A percentile compares a stretch with the other conserved stretches of the same genome.
These are phyloP conservation scores for Globisporangium mamillatum DNA, from an alignment of 352 stramenopile species.

Conservation along the genomic window DNA sequence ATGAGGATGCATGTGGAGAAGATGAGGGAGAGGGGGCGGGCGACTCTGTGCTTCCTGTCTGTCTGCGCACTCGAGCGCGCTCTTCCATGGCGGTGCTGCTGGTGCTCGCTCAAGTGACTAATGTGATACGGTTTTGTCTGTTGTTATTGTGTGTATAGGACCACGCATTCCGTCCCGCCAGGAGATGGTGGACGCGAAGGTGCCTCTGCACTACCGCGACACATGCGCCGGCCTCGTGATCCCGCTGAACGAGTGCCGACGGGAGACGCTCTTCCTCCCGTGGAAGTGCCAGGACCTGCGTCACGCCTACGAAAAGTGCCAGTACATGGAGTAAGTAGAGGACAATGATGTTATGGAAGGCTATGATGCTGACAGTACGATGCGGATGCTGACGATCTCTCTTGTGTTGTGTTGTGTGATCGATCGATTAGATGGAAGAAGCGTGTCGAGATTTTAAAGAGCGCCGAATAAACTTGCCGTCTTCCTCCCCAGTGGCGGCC, in stretches of 20 bases:
- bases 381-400: background rate
- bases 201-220: conserved; percentile 95
- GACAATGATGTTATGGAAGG: background rate
- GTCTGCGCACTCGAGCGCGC: background rate
- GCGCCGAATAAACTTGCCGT: conserved; percentile 41
- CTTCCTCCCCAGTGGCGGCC: background rate
- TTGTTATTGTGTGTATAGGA: conserved; percentile 29
- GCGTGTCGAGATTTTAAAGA: conserved; percentile 78
- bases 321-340: conserved; percentile 88
- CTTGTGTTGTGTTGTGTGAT: conserved; percentile 1
- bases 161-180: conserved; percentile 78
- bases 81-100: background rate
- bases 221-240: conserved; percentile 95
- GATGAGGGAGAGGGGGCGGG: background rate
- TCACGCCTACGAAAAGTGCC: conserved; percentile 98
- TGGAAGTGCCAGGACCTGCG: conserved; percentile 96
- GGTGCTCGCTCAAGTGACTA: background rate
- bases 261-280: conserved; percentile 91
- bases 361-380: background rate
- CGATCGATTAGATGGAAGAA: conserved; percentile 65
- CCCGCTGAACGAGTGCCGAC: conserved; percentile 94
- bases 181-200: conserved; percentile 92
- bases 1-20: background rate
- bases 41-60: too few relatives aligned
- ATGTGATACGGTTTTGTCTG: background rate